Percentiles rank a stretch among this genome's conserved stretches.
Conservation (phyloP, 2,329 filamentous ascomycete species). For the Paecilomyces formosus region DNA sequence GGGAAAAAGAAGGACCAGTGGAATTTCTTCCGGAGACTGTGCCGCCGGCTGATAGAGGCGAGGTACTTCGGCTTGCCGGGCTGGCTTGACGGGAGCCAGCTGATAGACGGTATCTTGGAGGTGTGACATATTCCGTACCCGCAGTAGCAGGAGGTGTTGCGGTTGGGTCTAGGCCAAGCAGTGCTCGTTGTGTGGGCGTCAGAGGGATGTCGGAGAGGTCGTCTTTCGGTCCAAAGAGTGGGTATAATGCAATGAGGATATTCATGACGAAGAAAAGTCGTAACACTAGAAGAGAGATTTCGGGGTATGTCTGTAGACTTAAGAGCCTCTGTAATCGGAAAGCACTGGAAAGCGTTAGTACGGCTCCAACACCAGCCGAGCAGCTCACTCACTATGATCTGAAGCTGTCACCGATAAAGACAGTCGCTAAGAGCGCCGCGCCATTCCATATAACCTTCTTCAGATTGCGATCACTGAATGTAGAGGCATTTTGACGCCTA, state of each 20-base stretch:
- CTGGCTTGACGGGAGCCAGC: conserved; percentile 47
- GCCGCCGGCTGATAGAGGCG: conserved; percentile 30
- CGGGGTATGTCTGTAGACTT: conserved; percentile 30
- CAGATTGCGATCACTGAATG: conserved; percentile 72
- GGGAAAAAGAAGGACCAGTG: conserved; percentile 47
- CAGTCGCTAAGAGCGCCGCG: conserved; percentile 44
- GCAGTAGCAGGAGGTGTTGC: conserved; percentile 58
- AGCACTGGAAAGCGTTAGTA: conserved; percentile 20
- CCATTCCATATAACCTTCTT: conserved; percentile 63
- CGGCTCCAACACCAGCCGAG: neutral
- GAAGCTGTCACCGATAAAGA: conserved; percentile 35
- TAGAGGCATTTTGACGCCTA: conserved; percentile 66
- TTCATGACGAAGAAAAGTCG: conserved; percentile 62
- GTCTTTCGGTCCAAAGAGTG: conserved; percentile 65
- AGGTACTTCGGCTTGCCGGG: conserved; percentile 29
- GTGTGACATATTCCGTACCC: conserved; percentile 69
- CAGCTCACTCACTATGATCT: conserved; percentile 27
- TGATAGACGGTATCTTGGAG: conserved; percentile 76
- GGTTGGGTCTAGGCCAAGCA: conserved; percentile 71
- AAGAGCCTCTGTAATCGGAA: conserved; percentile 27
- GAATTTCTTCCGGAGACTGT: conserved; percentile 25
- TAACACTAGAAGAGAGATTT: conserved; percentile 46
- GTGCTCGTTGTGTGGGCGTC: conserved; percentile 76
- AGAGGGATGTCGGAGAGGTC: conserved; percentile 82
- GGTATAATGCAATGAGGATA: conserved; percentile 61